phyloP scores from a whole-genome alignment of 495 filamentous ascomycete species.

The Cudoniella acicularis region DNA sequence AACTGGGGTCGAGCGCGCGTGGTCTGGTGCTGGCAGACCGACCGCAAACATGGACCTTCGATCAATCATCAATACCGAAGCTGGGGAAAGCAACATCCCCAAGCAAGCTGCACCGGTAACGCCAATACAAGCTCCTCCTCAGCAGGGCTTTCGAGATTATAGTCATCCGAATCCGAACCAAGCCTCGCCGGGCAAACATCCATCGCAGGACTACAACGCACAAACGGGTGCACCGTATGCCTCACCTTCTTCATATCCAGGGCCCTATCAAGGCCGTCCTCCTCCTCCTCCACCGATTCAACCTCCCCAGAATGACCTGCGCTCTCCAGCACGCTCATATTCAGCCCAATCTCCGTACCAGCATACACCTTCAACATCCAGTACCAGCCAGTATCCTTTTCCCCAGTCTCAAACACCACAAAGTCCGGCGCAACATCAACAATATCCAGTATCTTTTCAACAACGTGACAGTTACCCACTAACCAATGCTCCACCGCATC shows the following conservation, averaged over 20 bases:
- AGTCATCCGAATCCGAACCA: conserved; percentile 36
- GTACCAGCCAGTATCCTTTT: conserved; percentile 47
- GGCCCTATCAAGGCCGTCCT: conserved; percentile 41
- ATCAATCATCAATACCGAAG: conserved; percentile 50
- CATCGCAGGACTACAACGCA: conserved; percentile 38
- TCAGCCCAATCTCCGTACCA: conserved; percentile 52
- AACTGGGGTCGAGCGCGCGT: conserved; percentile 22
- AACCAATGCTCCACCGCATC: conserved; percentile 35
- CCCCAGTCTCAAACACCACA: conserved; percentile 39
- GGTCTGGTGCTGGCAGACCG: conserved; percentile 21
- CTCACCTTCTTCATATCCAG: conserved; percentile 37
- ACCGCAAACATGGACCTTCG: conserved; percentile 50
- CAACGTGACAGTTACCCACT: conserved; percentile 39
- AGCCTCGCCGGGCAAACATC: conserved; percentile 36
- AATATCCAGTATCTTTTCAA: conserved; percentile 27
- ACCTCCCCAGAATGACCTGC: conserved; percentile 40
- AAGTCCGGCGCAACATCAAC: conserved; percentile 38
- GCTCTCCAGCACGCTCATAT: conserved; percentile 43
- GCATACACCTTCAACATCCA: conserved; percentile 28
- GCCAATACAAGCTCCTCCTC: conserved; percentile 38
- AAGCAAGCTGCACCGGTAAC: conserved; percentile 41
- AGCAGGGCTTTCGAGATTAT: conserved; percentile 45
- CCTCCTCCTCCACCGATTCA: conserved; percentile 47
- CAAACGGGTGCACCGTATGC: conserved; percentile 25
- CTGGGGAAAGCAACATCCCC: conserved; percentile 28